A percentile compares a stretch with the other conserved stretches of the same genome.
These are phyloP conservation scores for Zizania latifolia DNA, from an alignment of 176 grass and related monocot species.

Conservation along the genomic window DNA sequence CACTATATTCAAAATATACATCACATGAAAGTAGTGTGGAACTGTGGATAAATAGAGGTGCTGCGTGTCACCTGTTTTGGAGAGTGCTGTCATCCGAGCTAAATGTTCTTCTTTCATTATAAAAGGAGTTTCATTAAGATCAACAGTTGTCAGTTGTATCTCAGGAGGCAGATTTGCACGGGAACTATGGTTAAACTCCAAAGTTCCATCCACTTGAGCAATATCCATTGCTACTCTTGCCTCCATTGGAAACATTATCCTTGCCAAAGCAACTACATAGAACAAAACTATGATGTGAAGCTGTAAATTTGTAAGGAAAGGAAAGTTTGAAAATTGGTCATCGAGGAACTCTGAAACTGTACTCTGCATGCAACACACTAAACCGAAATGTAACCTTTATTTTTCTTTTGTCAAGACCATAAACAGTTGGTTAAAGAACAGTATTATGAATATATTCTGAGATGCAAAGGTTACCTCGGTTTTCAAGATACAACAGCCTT, in stretches of 20 bases:
- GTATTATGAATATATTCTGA: background rate
- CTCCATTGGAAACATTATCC: slow-evolving; percentile 72
- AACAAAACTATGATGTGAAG: slow-evolving; percentile 6
- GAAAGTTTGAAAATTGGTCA: background rate
- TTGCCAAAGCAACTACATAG: slow-evolving; percentile 79
- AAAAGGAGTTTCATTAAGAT: slow-evolving; percentile 60
- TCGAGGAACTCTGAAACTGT: background rate
- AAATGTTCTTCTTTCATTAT: slow-evolving; percentile 60
- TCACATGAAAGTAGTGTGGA: background rate
- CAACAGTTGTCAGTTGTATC: slow-evolving; percentile 26
- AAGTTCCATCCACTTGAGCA: slow-evolving; percentile 75
- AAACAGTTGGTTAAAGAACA: background rate
- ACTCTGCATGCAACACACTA: background rate
- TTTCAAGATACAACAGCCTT: slow-evolving; percentile 75
- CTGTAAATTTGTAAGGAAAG: background rate
- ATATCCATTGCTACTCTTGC: slow-evolving; percentile 80
- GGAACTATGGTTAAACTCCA: slow-evolving; percentile 57
- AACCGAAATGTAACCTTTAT: background rate
- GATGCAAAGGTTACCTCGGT: slow-evolving; percentile 52
- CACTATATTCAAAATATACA: background rate
- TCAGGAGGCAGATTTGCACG: slow-evolving; percentile 14
- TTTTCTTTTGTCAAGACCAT: background rate
- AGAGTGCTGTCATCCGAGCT: slow-evolving; percentile 68
- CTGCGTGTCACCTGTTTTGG: slow-evolving; percentile 56
- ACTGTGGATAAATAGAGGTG: background rate